A percentile compares a stretch with the other conserved stretches of the same genome.
phyloP scores from a whole-genome alignment of 768 basidiomycete genomes.

The Arthromyces matolae region DNA sequence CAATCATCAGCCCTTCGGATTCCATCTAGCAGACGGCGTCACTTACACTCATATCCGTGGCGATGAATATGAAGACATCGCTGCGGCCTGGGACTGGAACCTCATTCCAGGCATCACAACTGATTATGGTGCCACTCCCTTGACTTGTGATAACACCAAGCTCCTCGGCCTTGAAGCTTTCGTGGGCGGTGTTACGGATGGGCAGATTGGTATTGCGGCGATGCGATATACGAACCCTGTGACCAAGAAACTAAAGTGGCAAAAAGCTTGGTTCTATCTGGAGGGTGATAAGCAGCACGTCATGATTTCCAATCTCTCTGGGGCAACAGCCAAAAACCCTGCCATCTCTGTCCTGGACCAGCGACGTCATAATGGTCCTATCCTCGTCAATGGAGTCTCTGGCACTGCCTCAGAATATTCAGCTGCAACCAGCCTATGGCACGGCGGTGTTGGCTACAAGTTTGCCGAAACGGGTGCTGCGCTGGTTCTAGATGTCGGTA shows the following conservation, averaged over 20 bases:
- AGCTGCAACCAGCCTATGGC: constrained; percentile 49
- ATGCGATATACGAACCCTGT: constrained; percentile 69
- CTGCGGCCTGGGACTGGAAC: constrained; percentile 77
- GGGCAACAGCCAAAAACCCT: constrained; percentile 34
- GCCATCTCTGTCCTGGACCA: constrained; percentile 71
- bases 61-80: constrained; percentile 70
- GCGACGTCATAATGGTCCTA: constrained; percentile 39
- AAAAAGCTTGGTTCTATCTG: constrained; percentile 76
- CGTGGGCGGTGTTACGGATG: constrained; percentile 66
- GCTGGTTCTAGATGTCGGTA: constrained; percentile 35
- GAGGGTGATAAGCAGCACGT: constrained; percentile 60
- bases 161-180: constrained; percentile 50
- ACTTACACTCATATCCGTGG: constrained; percentile 62
- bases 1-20: constrained; percentile 56
- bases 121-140: constrained; percentile 55
- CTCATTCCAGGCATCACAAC: constrained; percentile 69
- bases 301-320: constrained; percentile 51
- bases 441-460: constrained; percentile 59
- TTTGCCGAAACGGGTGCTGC: constrained; percentile 31
- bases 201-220: constrained; percentile 51
- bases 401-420: background rate
- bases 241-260: constrained; percentile 52
- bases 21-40: constrained; percentile 67
- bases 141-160: constrained; percentile 42
- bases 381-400: constrained; percentile 40